These are phyloP conservation scores for Artomyces pyxidatus DNA, from an alignment of 768 basidiomycete species.

Conservation along the genomic window DNA sequence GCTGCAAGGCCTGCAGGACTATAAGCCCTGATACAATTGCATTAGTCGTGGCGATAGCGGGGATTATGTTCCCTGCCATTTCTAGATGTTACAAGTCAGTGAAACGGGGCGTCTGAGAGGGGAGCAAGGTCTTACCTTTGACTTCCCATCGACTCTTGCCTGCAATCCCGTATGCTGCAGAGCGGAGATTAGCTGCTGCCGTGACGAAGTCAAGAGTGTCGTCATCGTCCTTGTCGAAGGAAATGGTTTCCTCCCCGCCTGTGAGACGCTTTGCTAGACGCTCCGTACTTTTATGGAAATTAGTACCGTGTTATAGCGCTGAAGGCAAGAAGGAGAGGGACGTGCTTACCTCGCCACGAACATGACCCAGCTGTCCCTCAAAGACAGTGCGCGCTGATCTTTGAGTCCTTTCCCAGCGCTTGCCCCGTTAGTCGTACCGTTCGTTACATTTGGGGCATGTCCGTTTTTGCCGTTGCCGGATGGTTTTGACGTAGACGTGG, in stretches of 20 bases:
- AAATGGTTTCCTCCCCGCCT: slow-evolving; percentile 60
- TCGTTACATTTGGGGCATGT: slow-evolving; percentile 12
- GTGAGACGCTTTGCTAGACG: slow-evolving; percentile 64
- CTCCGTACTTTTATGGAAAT: slow-evolving; percentile 77
- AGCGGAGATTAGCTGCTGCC: slow-evolving; percentile 87
- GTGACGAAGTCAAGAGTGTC: slow-evolving; percentile 97
- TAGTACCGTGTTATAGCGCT: too few species aligned
- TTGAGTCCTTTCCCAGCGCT: slow-evolving; percentile 40
- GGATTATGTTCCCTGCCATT: slow-evolving; percentile 99
- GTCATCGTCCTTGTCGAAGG: slow-evolving; percentile 97
- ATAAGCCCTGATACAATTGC: slow-evolving; percentile 94
- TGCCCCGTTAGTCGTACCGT: slow-evolving; percentile 12
- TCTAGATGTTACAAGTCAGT: slow-evolving; percentile 38
- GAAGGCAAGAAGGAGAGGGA: too few species aligned
- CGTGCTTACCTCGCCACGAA: slow-evolving; percentile 84
- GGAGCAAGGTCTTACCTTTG: slow-evolving; percentile 53
- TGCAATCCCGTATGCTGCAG: slow-evolving; percentile 82
- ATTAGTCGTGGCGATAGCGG: slow-evolving; percentile 98
- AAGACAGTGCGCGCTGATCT: slow-evolving; percentile 71
- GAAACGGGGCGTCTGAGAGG: background rate
- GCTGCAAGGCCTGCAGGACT: slow-evolving; percentile 84
- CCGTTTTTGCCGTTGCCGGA: slow-evolving; percentile 1
- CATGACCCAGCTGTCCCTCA: slow-evolving; percentile 75
- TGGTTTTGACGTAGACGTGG: slow-evolving; percentile 15
- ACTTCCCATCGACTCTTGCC: slow-evolving; percentile 93